Evolutionary conservation across 495 filamentous ascomycete genomes (phyloP).

Genomic region (Penicillium psychrofluorescens): DNA sequence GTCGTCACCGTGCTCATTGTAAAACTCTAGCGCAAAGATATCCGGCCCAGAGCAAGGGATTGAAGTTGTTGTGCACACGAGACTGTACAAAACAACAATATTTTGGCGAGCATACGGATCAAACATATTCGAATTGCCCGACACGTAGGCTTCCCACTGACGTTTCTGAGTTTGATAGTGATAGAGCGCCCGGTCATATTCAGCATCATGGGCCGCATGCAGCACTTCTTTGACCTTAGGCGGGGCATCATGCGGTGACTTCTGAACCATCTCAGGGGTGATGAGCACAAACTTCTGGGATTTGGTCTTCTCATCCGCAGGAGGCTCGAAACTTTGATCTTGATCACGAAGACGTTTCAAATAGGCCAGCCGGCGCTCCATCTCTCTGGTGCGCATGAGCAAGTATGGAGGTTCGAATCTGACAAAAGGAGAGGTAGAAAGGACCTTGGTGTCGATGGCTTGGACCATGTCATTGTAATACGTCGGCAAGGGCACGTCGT

Average conservation of each 20-base stretch:
- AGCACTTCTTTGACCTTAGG: conserved; percentile 86
- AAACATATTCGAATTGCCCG: conserved; percentile 77
- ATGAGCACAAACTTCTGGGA: conserved; percentile 78
- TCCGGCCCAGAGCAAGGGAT: conserved; percentile 89
- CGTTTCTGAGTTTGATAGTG: conserved; percentile 90
- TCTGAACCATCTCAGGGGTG: conserved; percentile 88
- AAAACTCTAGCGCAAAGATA: conserved; percentile 79
- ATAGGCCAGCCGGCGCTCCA: conserved; percentile 75
- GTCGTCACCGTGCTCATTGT: conserved; percentile 72
- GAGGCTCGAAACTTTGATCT: conserved; percentile 48
- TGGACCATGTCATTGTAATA: conserved; percentile 93
- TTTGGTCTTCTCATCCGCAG: conserved; percentile 50
- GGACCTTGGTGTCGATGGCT: conserved; percentile 80
- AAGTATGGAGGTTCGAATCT: conserved; percentile 91
- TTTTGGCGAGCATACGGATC: conserved; percentile 92
- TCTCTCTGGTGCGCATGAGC: conserved; percentile 81
- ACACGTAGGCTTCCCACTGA: conserved; percentile 90
- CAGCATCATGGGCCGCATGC: conserved; percentile 88
- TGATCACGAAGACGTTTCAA: conserved; percentile 77
- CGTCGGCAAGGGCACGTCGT: conserved; percentile 81
- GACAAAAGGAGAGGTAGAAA: conserved; percentile 96
- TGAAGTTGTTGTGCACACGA: conserved; percentile 84
- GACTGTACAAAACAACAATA: conserved; percentile 88
- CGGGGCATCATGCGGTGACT: conserved; percentile 65
- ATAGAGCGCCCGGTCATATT: conserved; percentile 91